These are phyloP conservation scores for Zoysia matrella DNA, from an alignment of 202 grass and related monocot genomes.

Conservation along the genomic window DNA sequence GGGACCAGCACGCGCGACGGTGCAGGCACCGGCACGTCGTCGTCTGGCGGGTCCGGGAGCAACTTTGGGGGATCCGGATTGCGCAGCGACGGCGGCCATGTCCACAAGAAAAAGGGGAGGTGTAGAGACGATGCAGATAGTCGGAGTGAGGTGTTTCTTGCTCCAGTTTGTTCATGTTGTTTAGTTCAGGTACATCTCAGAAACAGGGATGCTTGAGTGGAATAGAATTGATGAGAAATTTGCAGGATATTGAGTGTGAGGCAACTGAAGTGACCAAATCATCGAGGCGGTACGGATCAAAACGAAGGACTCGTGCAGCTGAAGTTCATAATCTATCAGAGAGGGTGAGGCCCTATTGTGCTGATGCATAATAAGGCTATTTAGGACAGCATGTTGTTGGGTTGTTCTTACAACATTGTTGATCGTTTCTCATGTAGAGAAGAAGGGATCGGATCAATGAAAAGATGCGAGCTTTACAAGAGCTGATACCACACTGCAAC, in stretches of 20 bases:
- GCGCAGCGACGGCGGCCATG: constrained; percentile 49
- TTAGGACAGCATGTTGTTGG: background rate
- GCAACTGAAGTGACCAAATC: constrained; percentile 54
- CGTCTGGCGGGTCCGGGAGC: constrained; percentile 80
- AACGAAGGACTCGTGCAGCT: constrained; percentile 74
- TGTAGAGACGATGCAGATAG: constrained; percentile 66
- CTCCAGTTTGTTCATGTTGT: constrained; percentile 28
- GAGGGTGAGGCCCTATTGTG: constrained; percentile 61
- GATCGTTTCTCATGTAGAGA: constrained; percentile 43
- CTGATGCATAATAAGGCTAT: background rate
- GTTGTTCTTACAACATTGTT: constrained; percentile 18
- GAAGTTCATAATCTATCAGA: constrained; percentile 94
- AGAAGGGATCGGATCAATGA: constrained; percentile 81
- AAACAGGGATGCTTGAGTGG: constrained; percentile 11
- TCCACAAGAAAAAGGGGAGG: constrained; percentile 65
- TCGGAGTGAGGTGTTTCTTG: constrained; percentile 73
- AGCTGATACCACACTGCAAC: constrained; percentile 69
- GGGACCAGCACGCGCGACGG: constrained; percentile 53
- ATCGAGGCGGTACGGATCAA: constrained; percentile 37
- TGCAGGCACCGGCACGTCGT: constrained; percentile 52
- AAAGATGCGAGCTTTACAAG: too few relatives aligned
- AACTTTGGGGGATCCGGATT: constrained; percentile 64
- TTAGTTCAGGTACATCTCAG: constrained; percentile 5
- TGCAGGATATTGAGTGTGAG: constrained; percentile 70
- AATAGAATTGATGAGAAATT: constrained; percentile 44